Conservation (phyloP, 306 rosid genomes). For the Corylus heterophylla region DNA sequence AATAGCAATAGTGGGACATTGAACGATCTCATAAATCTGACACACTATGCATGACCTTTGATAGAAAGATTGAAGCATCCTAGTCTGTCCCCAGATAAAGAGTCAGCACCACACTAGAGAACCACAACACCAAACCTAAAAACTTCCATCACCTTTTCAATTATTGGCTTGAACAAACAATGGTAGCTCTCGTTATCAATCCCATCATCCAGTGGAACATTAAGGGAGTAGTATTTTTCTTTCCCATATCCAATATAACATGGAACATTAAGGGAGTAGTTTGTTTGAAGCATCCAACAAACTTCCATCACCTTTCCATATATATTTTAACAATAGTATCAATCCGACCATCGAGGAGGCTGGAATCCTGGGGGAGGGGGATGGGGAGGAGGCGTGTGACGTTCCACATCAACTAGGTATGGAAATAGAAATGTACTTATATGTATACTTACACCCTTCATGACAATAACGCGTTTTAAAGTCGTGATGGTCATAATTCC, state of each 20-base stretch:
- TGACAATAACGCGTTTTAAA: too few relatives aligned
- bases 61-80: slow-evolving; percentile 91
- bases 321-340: too few relatives aligned
- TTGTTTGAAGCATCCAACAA: too few relatives aligned
- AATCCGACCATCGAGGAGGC: too few relatives aligned
- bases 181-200: slow-evolving; percentile 94
- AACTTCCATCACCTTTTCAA: slow-evolving; percentile 85
- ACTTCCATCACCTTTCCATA: too few relatives aligned
- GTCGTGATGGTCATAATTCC: too few relatives aligned
- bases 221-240: slow-evolving; percentile 83
- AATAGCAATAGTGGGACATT: slow-evolving; percentile 80
- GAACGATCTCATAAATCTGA: slow-evolving; percentile 82
- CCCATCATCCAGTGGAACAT: slow-evolving; percentile 88
- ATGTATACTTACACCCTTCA: too few relatives aligned
- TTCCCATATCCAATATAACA: slow-evolving; percentile 63
- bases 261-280: too few relatives aligned
- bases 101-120: slow-evolving; percentile 92
- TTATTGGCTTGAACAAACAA: slow-evolving; percentile 79
- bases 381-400: too few relatives aligned
- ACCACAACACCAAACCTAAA: slow-evolving; percentile 85
- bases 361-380: too few relatives aligned
- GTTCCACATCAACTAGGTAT: too few relatives aligned
- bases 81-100: slow-evolving; percentile 84
- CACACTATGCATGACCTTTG: slow-evolving; percentile 91
- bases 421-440: too few relatives aligned